Evolutionary conservation across 2,329 filamentous ascomycete species (phyloP).

Genomic region (Xylaria polymorpha): DNA sequence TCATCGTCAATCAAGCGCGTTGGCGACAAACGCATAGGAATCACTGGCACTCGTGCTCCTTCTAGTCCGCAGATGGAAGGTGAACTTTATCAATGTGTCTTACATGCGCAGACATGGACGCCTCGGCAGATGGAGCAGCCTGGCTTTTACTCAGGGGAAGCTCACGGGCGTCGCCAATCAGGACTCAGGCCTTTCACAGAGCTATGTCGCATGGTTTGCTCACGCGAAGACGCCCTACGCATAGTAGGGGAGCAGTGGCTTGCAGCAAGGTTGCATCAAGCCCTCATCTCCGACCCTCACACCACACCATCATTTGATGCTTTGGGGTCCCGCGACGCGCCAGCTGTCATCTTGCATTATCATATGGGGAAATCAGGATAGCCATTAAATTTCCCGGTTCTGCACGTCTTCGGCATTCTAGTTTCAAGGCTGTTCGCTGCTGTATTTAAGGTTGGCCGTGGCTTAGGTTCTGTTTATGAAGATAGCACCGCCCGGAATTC

Average conservation of each 20-base stretch:
- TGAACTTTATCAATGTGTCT: constrained; percentile 44
- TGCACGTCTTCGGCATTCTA: neutral
- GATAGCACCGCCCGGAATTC: neutral
- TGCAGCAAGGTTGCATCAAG: constrained; percentile 44
- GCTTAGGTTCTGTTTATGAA: neutral
- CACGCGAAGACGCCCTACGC: constrained; percentile 35
- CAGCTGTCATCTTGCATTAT: constrained; percentile 41
- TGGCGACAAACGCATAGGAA: constrained; percentile 30
- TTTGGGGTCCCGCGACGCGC: constrained; percentile 42
- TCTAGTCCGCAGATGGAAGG: constrained; percentile 48
- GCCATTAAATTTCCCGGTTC: constrained; percentile 7
- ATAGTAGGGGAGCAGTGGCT: constrained; percentile 32
- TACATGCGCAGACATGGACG: constrained; percentile 39
- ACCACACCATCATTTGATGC: constrained; percentile 49
- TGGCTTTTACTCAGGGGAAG: constrained; percentile 45
- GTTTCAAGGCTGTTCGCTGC: too few relatives aligned
- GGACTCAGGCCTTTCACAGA: constrained; percentile 28
- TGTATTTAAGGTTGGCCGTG: neutral
- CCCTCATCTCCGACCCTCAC: constrained; percentile 43
- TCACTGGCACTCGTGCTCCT: constrained; percentile 40
- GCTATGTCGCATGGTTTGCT: constrained; percentile 38
- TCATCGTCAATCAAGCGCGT: constrained; percentile 38
- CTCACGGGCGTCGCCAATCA: constrained; percentile 42
- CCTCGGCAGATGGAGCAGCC: constrained; percentile 43
- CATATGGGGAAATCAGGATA: constrained; percentile 25